A percentile compares a stretch with the other conserved stretches of the same genome.
Evolutionary conservation across 2,329 filamentous ascomycete genomes (phyloP).

Genomic region (Hawksworthiomyces lignivorus): DNA sequence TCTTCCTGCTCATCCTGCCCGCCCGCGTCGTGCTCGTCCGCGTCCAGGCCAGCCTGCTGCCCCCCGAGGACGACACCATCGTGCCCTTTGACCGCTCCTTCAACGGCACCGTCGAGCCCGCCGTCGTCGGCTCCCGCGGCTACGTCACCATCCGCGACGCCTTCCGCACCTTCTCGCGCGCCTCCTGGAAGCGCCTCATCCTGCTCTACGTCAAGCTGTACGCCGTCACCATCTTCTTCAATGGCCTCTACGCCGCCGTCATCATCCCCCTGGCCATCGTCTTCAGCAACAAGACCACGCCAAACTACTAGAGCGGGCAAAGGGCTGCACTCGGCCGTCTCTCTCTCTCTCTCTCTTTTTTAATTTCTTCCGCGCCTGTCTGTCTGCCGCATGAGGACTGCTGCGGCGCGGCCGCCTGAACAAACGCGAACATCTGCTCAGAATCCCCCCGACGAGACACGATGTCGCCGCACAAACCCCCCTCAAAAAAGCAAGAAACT

Average conservation of each 20-base stretch:
- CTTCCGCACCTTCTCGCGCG: slow-evolving; percentile 68
- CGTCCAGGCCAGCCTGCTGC: slow-evolving; percentile 79
- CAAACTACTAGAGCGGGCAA: neutral
- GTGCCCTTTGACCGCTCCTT: slow-evolving; percentile 88
- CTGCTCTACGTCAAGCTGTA: slow-evolving; percentile 69
- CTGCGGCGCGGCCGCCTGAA: too few species aligned
- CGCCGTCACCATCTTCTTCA: slow-evolving; percentile 41
- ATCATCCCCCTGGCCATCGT: slow-evolving; percentile 45
- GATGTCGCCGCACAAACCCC: too few species aligned
- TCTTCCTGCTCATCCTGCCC: slow-evolving; percentile 63
- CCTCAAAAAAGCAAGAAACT: too few species aligned
- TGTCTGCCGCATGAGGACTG: too few species aligned
- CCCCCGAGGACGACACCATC: slow-evolving; percentile 73
- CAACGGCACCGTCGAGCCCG: slow-evolving; percentile 66
- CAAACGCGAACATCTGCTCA: too few species aligned
- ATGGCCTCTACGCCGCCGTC: slow-evolving; percentile 38
- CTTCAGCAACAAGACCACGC: slow-evolving; percentile 26
- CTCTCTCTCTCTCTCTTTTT: neutral
- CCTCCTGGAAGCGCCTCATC: slow-evolving; percentile 64
- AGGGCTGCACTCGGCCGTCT: neutral
- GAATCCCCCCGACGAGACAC: too few species aligned
- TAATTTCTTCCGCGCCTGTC: too few species aligned
- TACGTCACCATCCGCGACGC: slow-evolving; percentile 66
- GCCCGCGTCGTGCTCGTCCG: slow-evolving; percentile 69
- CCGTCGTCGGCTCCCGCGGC: slow-evolving; percentile 64